These are phyloP conservation scores for Penicillium flavigenum DNA, from an alignment of 495 filamentous ascomycete genomes.

Conservation along the genomic window DNA sequence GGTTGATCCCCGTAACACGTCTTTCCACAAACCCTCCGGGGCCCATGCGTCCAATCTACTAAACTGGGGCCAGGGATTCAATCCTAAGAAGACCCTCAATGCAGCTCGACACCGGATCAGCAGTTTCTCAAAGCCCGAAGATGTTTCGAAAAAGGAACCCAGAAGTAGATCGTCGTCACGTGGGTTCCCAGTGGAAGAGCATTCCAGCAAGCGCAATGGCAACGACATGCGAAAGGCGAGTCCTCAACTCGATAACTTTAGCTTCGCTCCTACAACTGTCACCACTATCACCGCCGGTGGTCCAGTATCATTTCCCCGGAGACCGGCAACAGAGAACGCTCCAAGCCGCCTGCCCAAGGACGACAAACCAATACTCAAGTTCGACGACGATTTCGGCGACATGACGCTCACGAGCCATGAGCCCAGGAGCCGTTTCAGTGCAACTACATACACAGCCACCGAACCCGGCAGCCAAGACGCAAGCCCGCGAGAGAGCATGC, in stretches of 20 bases:
- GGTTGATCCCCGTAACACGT: constrained; percentile 22
- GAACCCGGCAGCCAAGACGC: constrained; percentile 37
- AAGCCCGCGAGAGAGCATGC: constrained; percentile 45
- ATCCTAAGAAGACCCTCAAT: constrained; percentile 30
- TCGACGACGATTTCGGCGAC: constrained; percentile 24
- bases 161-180: constrained; percentile 30
- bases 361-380: constrained; percentile 14
- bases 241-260: constrained; percentile 13
- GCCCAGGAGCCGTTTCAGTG: constrained; percentile 69
- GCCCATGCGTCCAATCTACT: constrained; percentile 29
- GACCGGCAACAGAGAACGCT: constrained; percentile 16
- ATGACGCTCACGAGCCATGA: constrained; percentile 38
- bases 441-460: constrained; percentile 66
- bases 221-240: constrained; percentile 7
- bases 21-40: constrained; percentile 25
- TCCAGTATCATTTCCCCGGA: constrained; percentile 13
- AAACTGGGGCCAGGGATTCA: constrained; percentile 36
- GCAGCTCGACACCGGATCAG: constrained; percentile 31
- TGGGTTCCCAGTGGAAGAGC: constrained; percentile 16
- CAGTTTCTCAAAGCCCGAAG: constrained; percentile 30
- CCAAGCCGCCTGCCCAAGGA: constrained; percentile 2
- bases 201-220: constrained; percentile 14
- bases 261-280: constrained; percentile 33
- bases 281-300: constrained; percentile 44
- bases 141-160: constrained; percentile 14